Evolutionary conservation across 495 filamentous ascomycete species (phyloP).

Genomic region (Hypoxylon intermedium): DNA sequence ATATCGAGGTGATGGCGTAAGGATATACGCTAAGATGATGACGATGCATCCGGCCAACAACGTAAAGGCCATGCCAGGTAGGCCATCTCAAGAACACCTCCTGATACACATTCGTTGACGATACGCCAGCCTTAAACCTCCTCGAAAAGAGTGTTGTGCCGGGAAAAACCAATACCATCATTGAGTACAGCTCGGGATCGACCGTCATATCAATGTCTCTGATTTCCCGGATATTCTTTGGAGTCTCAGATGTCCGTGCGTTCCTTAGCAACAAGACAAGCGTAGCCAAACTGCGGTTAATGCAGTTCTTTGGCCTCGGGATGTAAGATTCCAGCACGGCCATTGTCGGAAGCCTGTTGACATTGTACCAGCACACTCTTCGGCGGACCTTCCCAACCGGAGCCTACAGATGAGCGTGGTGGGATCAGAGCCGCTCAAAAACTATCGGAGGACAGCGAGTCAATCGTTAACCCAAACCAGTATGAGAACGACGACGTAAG

Average conservation of each 20-base stretch:
- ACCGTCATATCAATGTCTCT: conserved; percentile 68
- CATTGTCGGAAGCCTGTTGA: background rate
- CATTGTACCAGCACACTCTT: conserved; percentile 52
- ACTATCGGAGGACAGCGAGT: conserved; percentile 49
- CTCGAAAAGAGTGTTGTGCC: conserved; percentile 54
- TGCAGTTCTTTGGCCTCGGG: conserved; percentile 67
- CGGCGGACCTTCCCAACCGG: conserved; percentile 64
- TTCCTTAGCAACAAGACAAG: conserved; percentile 68
- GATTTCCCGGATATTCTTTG: conserved; percentile 60
- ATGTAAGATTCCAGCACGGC: conserved; percentile 43
- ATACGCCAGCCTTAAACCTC: conserved; percentile 60
- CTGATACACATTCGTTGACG: conserved; percentile 5
- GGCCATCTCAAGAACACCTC: conserved; percentile 5
- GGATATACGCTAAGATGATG: conserved; percentile 71
- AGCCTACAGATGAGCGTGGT: conserved; percentile 60
- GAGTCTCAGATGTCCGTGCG: conserved; percentile 60
- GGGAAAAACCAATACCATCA: conserved; percentile 56
- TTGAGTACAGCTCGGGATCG: conserved; percentile 69
- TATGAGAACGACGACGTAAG: conserved; percentile 62
- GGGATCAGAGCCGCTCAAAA: conserved; percentile 57
- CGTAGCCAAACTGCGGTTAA: conserved; percentile 58
- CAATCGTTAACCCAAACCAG: conserved; percentile 62
- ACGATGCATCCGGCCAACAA: conserved; percentile 68
- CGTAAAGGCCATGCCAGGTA: conserved; percentile 69
- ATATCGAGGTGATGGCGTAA: conserved; percentile 61